These are phyloP conservation scores for Zygnema cylindricum DNA, from an alignment of 139 green algal species.

Conservation along the genomic window DNA sequence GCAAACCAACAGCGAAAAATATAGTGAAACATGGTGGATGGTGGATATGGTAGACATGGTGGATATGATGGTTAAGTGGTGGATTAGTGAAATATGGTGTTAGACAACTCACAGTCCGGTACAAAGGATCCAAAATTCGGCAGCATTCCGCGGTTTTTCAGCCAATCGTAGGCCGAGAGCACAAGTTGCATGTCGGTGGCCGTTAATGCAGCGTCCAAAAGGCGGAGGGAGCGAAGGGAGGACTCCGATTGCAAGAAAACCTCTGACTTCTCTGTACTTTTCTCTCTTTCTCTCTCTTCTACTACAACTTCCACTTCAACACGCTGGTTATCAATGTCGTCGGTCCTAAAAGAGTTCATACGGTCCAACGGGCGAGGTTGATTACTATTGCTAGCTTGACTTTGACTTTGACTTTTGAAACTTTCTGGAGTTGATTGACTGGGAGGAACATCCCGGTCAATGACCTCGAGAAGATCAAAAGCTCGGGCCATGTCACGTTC, in stretches of 20 bases:
- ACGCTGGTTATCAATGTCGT: background rate
- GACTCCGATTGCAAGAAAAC: background rate
- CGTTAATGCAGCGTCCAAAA: conserved; percentile 22
- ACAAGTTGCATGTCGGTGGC: conserved; percentile 34
- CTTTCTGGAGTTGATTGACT: background rate
- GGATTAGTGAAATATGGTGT: too few species aligned
- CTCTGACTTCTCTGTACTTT: conserved; percentile 3
- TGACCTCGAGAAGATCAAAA: background rate
- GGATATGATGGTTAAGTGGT: too few species aligned
- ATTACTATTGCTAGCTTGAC: background rate
- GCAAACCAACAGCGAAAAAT: too few species aligned
- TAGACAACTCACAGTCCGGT: background rate
- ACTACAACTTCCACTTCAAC: background rate
- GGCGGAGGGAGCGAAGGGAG: background rate
- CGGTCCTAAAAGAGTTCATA: background rate
- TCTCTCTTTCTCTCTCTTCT: background rate
- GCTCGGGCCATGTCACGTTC: conserved; percentile 18
- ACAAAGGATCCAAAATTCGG: conserved; percentile 24
- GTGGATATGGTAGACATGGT: too few species aligned
- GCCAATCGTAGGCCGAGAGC: conserved; percentile 29
- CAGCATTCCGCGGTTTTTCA: conserved; percentile 20
- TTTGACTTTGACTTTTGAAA: background rate
- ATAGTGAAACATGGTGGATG: too few species aligned
- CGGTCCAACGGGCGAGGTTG: background rate
- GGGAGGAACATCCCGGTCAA: background rate